phyloP scores from a whole-genome alignment of 2,329 filamentous ascomycete genomes.

The Fusarium sp. region DNA sequence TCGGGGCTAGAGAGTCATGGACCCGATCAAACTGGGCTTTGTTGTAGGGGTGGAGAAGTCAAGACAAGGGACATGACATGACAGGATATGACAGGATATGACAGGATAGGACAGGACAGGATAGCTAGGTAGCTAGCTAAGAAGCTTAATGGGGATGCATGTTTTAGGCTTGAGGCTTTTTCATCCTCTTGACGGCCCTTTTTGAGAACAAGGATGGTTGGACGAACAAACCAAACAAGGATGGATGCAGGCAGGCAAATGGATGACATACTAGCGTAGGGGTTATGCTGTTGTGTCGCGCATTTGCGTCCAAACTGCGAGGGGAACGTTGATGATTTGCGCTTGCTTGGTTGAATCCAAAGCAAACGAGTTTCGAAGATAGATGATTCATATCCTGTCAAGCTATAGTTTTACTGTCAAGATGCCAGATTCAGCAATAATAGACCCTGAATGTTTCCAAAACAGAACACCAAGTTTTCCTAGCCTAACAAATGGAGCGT shows the following conservation, averaged over 20 bases:
- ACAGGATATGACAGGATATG: no score
- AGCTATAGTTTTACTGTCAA: constrained; percentile 5
- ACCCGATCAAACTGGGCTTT: constrained; percentile 14
- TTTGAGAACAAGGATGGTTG: constrained; percentile 25
- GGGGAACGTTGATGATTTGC: constrained; percentile 29
- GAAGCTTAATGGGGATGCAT: constrained; percentile 46
- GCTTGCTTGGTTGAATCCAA: neutral
- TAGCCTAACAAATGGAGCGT: constrained; percentile 9
- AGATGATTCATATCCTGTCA: constrained; percentile 22
- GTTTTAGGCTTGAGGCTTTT: constrained; percentile 41
- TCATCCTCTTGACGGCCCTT: constrained; percentile 25
- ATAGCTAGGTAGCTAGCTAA: constrained; percentile 1
- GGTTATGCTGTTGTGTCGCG: constrained; percentile 24
- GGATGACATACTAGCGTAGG: constrained; percentile 24
- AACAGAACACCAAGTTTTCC: neutral
- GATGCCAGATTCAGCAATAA: constrained; percentile 13
- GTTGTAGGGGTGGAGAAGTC: constrained; percentile 21
- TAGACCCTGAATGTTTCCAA: constrained; percentile 23
- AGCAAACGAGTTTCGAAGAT: constrained; percentile 21
- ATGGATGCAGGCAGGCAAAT: constrained; percentile 21
- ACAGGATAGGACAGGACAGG: neutral
- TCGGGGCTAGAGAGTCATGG: constrained; percentile 25
- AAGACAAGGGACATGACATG: neutral
- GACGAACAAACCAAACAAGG: constrained; percentile 24
- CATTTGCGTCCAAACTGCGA: constrained; percentile 18